Evolutionary conservation across 148 eudicot genomes (phyloP), one percentile per base, ranked within the genome.

Genomic region (Salicornia ramosissima): DNA sequence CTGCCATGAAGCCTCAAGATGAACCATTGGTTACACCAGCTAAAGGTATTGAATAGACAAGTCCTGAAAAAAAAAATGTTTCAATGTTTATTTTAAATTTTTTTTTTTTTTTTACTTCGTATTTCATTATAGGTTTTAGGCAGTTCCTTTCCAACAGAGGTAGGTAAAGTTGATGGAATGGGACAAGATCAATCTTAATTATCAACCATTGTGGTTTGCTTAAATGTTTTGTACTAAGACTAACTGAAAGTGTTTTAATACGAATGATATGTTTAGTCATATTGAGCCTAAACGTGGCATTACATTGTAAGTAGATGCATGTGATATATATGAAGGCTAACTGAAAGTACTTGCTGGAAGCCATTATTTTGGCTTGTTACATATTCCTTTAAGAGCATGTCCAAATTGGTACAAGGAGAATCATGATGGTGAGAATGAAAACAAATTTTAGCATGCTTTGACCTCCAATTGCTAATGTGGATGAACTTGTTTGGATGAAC

Each of bases 1-100:
- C 96, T 13, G 96, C 96, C 29, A 93, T 93, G 98, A 93, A 88
- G 59, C 96, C 96, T 51, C 94, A 90, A 63, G 98, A 93, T 56
- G 98, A 93, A 55, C 88, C 83, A 36, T 36, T 47, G n/a, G 26
- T 40, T 22, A 13, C 47, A 40, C 82, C 84, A n/a, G 29, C 72
- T 71, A 86, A 92, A 79, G 92, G 83, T 85, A 72, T 36, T n/a
- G n/a, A n/a, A n/a, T n/a, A n/a, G n/a, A n/a, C n/a, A n/a, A n/a
- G n/a, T n/a, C n/a, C n/a, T n/a, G n/a, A n/a, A n/a, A n/a, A n/a
- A n/a, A n/a, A n/a, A n/a, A n/a, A n/a, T n/a, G n/a, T n/a, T 24
- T 14, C 0, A 49, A 26, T 33, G 46, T 28, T 66, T 5, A 16
- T 66, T 46, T 21, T 25, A 25, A n/a, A 21, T 24, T 16, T 29